Evolutionary conservation across 1,284 basidiomycete genomes (phyloP).

Genomic region (Trichosporon sp.): DNA sequence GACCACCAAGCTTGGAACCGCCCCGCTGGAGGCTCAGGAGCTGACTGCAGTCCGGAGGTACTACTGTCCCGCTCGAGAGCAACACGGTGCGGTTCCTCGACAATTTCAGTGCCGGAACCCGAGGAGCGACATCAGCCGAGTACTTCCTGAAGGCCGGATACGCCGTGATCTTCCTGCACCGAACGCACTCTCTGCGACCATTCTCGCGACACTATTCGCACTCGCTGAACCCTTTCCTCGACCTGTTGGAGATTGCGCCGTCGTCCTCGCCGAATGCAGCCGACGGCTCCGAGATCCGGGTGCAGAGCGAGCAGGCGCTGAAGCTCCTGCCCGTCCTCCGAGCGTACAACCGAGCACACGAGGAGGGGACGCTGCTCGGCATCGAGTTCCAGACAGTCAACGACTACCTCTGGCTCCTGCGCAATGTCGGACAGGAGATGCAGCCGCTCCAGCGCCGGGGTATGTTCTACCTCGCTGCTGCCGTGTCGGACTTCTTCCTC

Average conservation of each 20-base stretch:
- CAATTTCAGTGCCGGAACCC: conserved; percentile 96
- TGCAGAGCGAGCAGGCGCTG: conserved; percentile 58
- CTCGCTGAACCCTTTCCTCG: conserved; percentile 94
- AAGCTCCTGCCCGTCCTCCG: conserved; percentile 68
- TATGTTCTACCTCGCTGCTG: conserved; percentile 95
- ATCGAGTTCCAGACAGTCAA: conserved; percentile 91
- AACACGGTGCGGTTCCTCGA: conserved; percentile 98
- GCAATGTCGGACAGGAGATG: conserved; percentile 63
- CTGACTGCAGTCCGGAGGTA: conserved; percentile 74
- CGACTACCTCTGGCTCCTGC: conserved; percentile 90
- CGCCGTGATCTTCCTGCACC: conserved; percentile 97
- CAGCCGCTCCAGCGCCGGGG: conserved; percentile 61
- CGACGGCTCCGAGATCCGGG: conserved; percentile 42
- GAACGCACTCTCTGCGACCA: conserved; percentile 93
- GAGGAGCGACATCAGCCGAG: conserved; percentile 95
- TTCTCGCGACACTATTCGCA: conserved; percentile 97
- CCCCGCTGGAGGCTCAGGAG: neutral
- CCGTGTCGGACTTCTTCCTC: conserved; percentile 96
- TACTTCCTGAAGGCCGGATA: conserved; percentile 89
- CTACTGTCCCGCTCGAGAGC: conserved; percentile 88
- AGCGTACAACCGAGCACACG: conserved; percentile 74
- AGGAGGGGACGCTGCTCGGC: conserved; percentile 67
- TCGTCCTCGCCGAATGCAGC: neutral
- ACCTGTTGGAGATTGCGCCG: conserved; percentile 69
- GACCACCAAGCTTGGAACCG: too few species aligned